Base-by-base conservation (phyloP, 2,329 filamentous ascomycete species). In the Sclerotinia trifoliorum region DNA sequence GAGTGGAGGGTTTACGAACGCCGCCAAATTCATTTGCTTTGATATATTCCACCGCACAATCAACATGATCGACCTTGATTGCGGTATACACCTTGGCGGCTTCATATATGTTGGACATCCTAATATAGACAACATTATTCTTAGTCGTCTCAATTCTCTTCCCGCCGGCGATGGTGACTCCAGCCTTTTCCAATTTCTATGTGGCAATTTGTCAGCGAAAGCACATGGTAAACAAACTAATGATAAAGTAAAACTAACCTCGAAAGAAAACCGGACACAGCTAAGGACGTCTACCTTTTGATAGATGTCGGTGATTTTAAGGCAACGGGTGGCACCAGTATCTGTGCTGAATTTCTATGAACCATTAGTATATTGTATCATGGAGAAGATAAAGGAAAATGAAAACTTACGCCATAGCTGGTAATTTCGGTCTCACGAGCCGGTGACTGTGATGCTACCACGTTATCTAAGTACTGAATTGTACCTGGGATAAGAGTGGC, bases 271-370 rank as follows among this genome's bases (percentile, higher is more conserved):
- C 13, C 72, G 55, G 60, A 76, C 71, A 32, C 72, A 35, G 3
- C 66, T 39, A 60, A 57, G 56, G 35, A 71, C 68, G 60, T 74
- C 68, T 19, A 62, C 65, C 11, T 71, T 70, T 52, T 68, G 44
- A n/a, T 72, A 73, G 48, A 75, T 70, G 29, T 71, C 68, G 13
- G 71, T 67, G 35, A 78, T 67, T 69, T 75, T 76, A 51, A 77
- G 71, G 54, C 68, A 73, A 21, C 76, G 71, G 46, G 73, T 74
- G 19, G 70, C 70, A 39, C 70, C 67, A 35, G 74, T 76, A 62
- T 72, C 72, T 10, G 75, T 77, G 39, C 74, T 77, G 58, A 78
- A 77, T 44, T 39, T 70, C 48, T 72, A 55, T 8, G 60, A 56
- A 39, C 48, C 54, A 19, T 67, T 66, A 48, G 44, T 35, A 48